A percentile compares a stretch with the other conserved stretches of the same genome.
Evolutionary conservation across 805 yeast genomes (phyloP).

Genomic region (Lachancea nothofagi): DNA sequence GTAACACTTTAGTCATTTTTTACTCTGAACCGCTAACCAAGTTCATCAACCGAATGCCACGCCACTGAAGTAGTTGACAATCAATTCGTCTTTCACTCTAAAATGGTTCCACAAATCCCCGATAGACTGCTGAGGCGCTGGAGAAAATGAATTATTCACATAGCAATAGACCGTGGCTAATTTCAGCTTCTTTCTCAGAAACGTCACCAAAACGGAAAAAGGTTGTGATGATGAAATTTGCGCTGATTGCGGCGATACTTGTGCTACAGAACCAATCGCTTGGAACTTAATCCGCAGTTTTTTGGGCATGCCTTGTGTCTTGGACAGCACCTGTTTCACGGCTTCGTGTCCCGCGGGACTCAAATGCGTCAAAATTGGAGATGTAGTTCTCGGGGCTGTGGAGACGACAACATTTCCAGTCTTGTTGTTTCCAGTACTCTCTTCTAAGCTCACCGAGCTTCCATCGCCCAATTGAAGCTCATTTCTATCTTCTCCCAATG

Average conservation of each 20-base stretch:
- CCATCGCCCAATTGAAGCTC: background rate
- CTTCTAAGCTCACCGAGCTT: conserved; percentile 1
- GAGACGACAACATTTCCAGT: background rate
- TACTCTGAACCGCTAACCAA: background rate
- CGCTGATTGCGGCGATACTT: conserved; percentile 25
- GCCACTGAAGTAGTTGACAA: conserved; percentile 32
- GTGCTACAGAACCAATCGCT: conserved; percentile 29
- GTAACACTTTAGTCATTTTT: too few relatives aligned
- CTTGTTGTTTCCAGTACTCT: conserved; percentile 1
- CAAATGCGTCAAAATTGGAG: conserved; percentile 12
- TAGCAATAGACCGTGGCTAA: conserved; percentile 28
- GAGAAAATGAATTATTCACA: conserved; percentile 35
- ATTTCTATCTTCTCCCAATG: conserved; percentile 19
- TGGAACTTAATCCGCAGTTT: conserved; percentile 28
- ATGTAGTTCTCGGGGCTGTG: conserved; percentile 12
- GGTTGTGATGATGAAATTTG: conserved; percentile 27
- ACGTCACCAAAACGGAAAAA: conserved; percentile 23
- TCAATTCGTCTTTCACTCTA: conserved; percentile 28
- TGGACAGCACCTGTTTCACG: conserved; percentile 8
- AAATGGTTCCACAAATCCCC: conserved; percentile 33
- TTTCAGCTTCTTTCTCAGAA: conserved; percentile 21
- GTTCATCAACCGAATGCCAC: conserved; percentile 30
- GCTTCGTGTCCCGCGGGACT: conserved; percentile 14
- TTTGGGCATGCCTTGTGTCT: background rate
- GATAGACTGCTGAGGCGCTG: conserved; percentile 31